Percentiles rank a stretch among this genome's conserved stretches.
Evolutionary conservation across 2,329 filamentous ascomycete species (phyloP).

Genomic region (Macrophomina pseudophaseolina): DNA sequence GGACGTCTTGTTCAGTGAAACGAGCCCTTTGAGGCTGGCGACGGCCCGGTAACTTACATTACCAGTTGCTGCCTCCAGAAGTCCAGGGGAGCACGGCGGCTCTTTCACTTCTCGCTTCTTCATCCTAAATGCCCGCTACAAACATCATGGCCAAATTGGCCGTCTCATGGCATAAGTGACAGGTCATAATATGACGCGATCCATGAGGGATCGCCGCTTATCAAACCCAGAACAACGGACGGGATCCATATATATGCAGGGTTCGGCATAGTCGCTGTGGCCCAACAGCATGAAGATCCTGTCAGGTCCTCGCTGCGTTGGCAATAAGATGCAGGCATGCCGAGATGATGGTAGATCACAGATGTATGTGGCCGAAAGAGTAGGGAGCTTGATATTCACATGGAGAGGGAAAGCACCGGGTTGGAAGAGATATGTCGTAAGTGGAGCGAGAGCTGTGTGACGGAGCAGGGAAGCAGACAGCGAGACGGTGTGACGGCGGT

Average conservation of each 20-base stretch:
- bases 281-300: background rate
- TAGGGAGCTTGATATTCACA: background rate
- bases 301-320: background rate
- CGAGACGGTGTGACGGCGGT: background rate
- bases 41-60: too few relatives aligned
- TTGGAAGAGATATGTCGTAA: background rate
- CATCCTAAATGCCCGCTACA: too few relatives aligned
- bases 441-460: slow-evolving; percentile 1
- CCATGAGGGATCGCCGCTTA: background rate
- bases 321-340: background rate
- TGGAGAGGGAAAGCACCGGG: background rate
- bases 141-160: too few relatives aligned
- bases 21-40: too few relatives aligned
- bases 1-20: too few relatives aligned
- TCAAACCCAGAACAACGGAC: background rate
- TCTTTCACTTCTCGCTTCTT: too few relatives aligned
- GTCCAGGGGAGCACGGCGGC: too few relatives aligned
- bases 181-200: background rate
- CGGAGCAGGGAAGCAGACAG: background rate
- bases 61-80: too few relatives aligned
- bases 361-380: background rate
- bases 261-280: background rate
- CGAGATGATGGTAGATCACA: background rate
- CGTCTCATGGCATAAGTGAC: background rate
- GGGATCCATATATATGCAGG: background rate